Evolutionary conservation across 1,284 basidiomycete species (phyloP).

Genomic region (Coniferiporia sulphurascens): DNA sequence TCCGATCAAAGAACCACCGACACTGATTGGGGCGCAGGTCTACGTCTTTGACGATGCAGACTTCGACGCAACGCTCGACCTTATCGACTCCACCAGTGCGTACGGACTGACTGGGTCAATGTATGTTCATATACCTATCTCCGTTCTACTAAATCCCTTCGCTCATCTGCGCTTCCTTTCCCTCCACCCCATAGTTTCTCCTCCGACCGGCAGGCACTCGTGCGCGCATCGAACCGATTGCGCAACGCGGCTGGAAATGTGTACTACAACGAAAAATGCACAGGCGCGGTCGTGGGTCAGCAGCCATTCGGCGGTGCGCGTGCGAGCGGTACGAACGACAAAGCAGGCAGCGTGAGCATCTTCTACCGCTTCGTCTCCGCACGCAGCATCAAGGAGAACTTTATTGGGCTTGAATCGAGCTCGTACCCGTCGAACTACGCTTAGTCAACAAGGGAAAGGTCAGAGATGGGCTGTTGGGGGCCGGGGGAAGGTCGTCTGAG

Average conservation of each 20-base stretch:
- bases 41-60: conserved; percentile 85
- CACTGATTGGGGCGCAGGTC: conserved; percentile 38
- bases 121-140: conserved; percentile 39
- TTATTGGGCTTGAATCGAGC: conserved; percentile 74
- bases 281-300: conserved; percentile 93
- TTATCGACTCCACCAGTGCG: conserved; percentile 83
- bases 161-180: conserved; percentile 11
- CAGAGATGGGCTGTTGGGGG: not conserved
- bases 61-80: conserved; percentile 79
- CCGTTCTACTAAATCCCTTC: not conserved
- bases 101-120: conserved; percentile 92
- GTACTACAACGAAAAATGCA: conserved; percentile 96
- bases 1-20: conserved; percentile 11
- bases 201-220: conserved; percentile 70
- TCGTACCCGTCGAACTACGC: conserved; percentile 83
- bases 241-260: conserved; percentile 87
- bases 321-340: conserved; percentile 96
- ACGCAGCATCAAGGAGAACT: conserved; percentile 96
- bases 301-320: conserved; percentile 97
- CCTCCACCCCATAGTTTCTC: conserved; percentile 64
- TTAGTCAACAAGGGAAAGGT: conserved; percentile 28
- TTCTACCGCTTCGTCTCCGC: conserved; percentile 88
- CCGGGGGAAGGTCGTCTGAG: no score
- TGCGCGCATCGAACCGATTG: conserved; percentile 72
- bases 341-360: conserved; percentile 89